These are phyloP conservation scores for Penicillium turbatum DNA, from an alignment of 495 filamentous ascomycete species.

Conservation along the genomic window DNA sequence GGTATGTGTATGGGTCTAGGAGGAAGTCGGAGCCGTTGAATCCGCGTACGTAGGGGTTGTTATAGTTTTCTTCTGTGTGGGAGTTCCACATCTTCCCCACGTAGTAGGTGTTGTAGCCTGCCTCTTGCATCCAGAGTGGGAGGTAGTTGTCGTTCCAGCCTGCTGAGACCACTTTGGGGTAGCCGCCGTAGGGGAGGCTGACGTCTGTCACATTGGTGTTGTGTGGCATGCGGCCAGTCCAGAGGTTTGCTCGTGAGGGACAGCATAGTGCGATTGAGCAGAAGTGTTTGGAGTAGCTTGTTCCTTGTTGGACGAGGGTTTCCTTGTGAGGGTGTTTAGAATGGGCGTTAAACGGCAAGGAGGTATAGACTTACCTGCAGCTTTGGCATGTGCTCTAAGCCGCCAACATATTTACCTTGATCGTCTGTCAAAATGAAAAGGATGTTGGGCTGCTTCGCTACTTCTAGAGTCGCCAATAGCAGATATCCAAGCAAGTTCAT, in stretches of 20 bases:
- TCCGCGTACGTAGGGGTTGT: conserved; percentile 52
- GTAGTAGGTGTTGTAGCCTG: conserved; percentile 66
- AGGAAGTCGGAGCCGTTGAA: conserved; percentile 56
- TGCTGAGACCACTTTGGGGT: conserved; percentile 58
- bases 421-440: conserved; percentile 62
- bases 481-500: conserved; percentile 9
- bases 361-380: conserved; percentile 31
- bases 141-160: conserved; percentile 62
- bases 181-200: conserved; percentile 55
- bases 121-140: conserved; percentile 62
- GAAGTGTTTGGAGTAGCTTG: conserved; percentile 44
- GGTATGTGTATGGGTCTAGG: conserved; percentile 65
- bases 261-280: conserved; percentile 56
- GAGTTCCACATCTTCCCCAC: conserved; percentile 66
- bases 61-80: conserved; percentile 53
- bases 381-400: conserved; percentile 53
- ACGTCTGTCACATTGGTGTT: conserved; percentile 62
- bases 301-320: conserved; percentile 22
- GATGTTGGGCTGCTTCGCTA: conserved; percentile 46
- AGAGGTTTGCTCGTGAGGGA: conserved; percentile 48
- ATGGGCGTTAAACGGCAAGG: too few species aligned
- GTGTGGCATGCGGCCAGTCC: conserved; percentile 31
- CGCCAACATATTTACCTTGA: conserved; percentile 55
- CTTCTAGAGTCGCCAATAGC: conserved; percentile 8
- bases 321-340: conserved; percentile 20